Base-by-base conservation (phyloP, 2,329 filamentous ascomycete species). In the Canariomyces notabilis region DNA sequence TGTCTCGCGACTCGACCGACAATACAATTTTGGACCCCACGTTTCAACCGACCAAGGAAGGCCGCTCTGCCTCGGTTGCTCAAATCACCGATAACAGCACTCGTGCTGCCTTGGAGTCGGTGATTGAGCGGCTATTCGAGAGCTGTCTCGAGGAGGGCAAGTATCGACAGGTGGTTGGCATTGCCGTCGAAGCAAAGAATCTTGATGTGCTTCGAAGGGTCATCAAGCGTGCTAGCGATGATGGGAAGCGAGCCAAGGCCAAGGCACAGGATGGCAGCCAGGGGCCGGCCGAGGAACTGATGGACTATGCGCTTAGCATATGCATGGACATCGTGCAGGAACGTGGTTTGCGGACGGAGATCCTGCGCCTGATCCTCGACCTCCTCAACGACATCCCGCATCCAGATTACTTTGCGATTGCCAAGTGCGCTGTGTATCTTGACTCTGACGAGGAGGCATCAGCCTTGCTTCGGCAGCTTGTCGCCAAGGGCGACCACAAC, bases 301-400 rank as follows among this genome's bases (percentile, higher is more conserved):
- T 98, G 84, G 93, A 98, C 58, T 98, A 98, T 61, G 86, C 93
- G 16, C 71, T 98, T 51, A 83, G 90, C 57, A 94, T 98, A 56
- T 96, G 91, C 74, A 95, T 98, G 89, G 90, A 94, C 52, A 85
- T 97, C 50, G 89, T 98, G 15, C 93, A 97, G 68, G 93, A 98
- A 70, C 82, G 91, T 43, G 83, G 83, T 38, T 79, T 97, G 61
- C 82, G 93, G 52, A 80, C 77, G 29, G 75, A 93, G 72, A 96
- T 98, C 43, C 70, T 98, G 49, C 84, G 86, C 59, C 76, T 98
- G 37, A 93, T 98, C 46, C 81, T 98, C n/a, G 87, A 91, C 49
- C 80, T 98, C n/a, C 76, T 98, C 31, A 95, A 86, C 70, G 88
- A 94, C 48, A 93, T 95, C 46, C 87, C 89, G 2, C 88, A 79